A percentile compares a stretch with the other conserved stretches of the same genome.
Evolutionary conservation across 2,329 filamentous ascomycete species (phyloP).

Genomic region (Phaeosphaeriaceae sp.): DNA sequence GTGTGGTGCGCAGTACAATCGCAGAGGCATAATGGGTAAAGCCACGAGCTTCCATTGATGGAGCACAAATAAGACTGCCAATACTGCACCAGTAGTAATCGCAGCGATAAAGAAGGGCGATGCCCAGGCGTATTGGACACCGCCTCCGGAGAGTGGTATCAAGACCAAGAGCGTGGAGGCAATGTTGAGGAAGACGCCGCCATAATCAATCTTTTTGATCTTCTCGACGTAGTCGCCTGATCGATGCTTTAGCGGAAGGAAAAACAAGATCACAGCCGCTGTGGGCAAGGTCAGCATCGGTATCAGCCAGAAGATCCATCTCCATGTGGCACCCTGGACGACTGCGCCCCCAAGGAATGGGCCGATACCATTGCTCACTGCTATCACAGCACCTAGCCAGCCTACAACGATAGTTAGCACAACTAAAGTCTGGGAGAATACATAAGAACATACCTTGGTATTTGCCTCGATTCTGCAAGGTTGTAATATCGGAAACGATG

Average conservation of each 20-base stretch:
- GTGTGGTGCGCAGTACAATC: slow-evolving; percentile 62
- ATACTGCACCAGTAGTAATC: slow-evolving; percentile 58
- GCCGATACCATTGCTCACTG: slow-evolving; percentile 25
- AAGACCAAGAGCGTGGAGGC: slow-evolving; percentile 67
- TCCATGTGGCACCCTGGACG: slow-evolving; percentile 23
- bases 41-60: slow-evolving; percentile 64
- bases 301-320: slow-evolving; percentile 25
- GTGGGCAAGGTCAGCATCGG: slow-evolving; percentile 20
- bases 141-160: slow-evolving; percentile 69
- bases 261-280: slow-evolving; percentile 18
- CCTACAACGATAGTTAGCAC: slow-evolving; percentile 2
- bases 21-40: slow-evolving; percentile 65
- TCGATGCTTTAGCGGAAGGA: slow-evolving; percentile 52
- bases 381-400: slow-evolving; percentile 25
- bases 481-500: slow-evolving; percentile 46
- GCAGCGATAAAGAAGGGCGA: slow-evolving; percentile 66
- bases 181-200: slow-evolving; percentile 62
- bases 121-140: slow-evolving; percentile 63
- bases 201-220: slow-evolving; percentile 65
- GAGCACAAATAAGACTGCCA: slow-evolving; percentile 58
- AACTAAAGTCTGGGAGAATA: neutral
- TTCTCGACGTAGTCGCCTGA: slow-evolving; percentile 55
- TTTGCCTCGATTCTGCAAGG: slow-evolving; percentile 43
- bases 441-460: slow-evolving; percentile 36
- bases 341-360: slow-evolving; percentile 30